Conservation (phyloP, 1,284 basidiomycete genomes). For the Leccinum griseonigrum region DNA sequence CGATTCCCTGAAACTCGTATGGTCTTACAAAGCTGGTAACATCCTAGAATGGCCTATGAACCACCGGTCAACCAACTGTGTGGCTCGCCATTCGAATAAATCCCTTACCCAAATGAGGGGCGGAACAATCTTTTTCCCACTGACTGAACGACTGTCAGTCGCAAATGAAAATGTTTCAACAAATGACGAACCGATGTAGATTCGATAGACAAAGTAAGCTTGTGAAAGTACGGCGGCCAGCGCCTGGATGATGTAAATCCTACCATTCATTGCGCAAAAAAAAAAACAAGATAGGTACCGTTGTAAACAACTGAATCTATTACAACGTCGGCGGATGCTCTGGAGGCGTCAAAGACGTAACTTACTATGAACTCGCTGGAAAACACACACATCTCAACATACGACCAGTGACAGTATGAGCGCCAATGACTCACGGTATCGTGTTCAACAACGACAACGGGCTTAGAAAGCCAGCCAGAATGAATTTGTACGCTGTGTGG, state of each 20-base stretch:
- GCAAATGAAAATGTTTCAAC: background rate
- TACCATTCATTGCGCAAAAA: background rate
- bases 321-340: background rate
- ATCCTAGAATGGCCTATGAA: background rate
- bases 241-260: conserved; percentile 4
- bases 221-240: conserved; percentile 1
- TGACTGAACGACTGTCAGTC: background rate
- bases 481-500: conserved; percentile 17
- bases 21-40: conserved; percentile 5
- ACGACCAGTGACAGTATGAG: background rate
- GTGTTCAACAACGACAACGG: background rate
- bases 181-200: conserved; percentile 11
- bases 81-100: background rate
- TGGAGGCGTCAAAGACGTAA: background rate
- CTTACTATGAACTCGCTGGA: conserved; percentile 21
- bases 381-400: background rate
- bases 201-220: conserved; percentile 16
- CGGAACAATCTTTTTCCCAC: background rate
- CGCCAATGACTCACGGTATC: conserved; percentile 9
- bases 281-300: background rate
- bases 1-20: too few species aligned
- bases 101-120: background rate
- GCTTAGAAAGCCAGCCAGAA: conserved; percentile 6
- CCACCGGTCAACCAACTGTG: background rate
- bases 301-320: conserved; percentile 10